Conservation (phyloP, 2,329 filamentous ascomycete genomes). For the Claviceps sp. region DNA sequence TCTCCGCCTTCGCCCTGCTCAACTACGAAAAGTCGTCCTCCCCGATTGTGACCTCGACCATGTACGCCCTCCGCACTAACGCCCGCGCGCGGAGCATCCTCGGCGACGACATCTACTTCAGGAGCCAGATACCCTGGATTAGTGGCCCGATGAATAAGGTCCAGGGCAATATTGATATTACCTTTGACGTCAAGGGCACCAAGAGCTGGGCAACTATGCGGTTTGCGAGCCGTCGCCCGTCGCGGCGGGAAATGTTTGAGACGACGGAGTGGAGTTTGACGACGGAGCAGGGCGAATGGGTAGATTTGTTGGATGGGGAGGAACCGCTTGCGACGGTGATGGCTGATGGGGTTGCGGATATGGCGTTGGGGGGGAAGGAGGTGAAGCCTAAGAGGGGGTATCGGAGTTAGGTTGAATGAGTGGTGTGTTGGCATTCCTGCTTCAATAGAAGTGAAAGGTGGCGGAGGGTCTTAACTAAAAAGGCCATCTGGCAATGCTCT, state of each 20-base stretch:
- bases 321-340: slow-evolving; percentile 49
- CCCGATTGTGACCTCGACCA: slow-evolving; percentile 70
- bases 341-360: slow-evolving; percentile 18
- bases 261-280: slow-evolving; percentile 84
- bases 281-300: slow-evolving; percentile 41
- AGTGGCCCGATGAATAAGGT: slow-evolving; percentile 83
- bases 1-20: slow-evolving; percentile 77
- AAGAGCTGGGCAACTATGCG: slow-evolving; percentile 58
- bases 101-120: slow-evolving; percentile 79
- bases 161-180: slow-evolving; percentile 78
- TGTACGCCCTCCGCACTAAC: slow-evolving; percentile 84
- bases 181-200: slow-evolving; percentile 75
- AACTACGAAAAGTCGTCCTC: slow-evolving; percentile 97
- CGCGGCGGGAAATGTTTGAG: slow-evolving; percentile 53
- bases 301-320: slow-evolving; percentile 62
- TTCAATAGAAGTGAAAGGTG: neutral
- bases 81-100: slow-evolving; percentile 60
- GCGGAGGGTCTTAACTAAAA: neutral
- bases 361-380: slow-evolving; percentile 19
- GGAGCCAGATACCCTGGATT: slow-evolving; percentile 70
- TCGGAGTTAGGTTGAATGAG: slow-evolving; percentile 32
- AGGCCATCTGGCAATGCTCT: too few species aligned
- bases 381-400: slow-evolving; percentile 30
- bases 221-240: slow-evolving; percentile 62
- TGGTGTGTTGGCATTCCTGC: slow-evolving; percentile 1